A percentile compares a stretch with the other conserved stretches of the same genome.
These are phyloP conservation scores for Filobasidium uniguttulatum DNA, from an alignment of 1,284 basidiomycete genomes.

Conservation along the genomic window DNA sequence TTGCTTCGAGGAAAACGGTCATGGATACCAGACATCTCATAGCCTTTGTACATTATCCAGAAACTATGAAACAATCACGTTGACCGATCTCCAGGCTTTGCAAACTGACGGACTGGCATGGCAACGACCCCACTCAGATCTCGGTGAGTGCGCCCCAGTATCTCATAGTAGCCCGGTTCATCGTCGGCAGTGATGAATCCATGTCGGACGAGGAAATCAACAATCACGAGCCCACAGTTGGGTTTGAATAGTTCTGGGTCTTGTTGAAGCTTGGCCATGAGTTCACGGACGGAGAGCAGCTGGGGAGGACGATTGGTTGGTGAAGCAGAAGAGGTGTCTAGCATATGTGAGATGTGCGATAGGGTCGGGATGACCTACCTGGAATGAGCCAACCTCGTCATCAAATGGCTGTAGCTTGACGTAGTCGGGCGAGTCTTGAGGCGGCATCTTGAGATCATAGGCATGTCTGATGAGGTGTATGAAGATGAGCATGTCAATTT, in stretches of 20 bases:
- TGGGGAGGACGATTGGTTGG: too few species aligned
- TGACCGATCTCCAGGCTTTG: too few species aligned
- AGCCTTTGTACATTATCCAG: too few species aligned
- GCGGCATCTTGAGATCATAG: slow-evolving; percentile 63
- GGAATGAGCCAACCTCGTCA: slow-evolving; percentile 84
- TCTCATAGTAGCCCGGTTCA: slow-evolving; percentile 37
- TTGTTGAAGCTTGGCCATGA: slow-evolving; percentile 36
- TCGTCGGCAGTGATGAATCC: slow-evolving; percentile 42
- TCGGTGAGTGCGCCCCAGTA: slow-evolving; percentile 28
- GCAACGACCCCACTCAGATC: slow-evolving; percentile 20
- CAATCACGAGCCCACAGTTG: slow-evolving; percentile 44
- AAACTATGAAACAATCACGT: too few species aligned
- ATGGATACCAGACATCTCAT: too few species aligned
- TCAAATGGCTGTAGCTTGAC: slow-evolving; percentile 59
- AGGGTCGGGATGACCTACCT: slow-evolving; percentile 27
- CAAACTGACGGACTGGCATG: slow-evolving; percentile 1
- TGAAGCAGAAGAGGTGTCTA: neutral
- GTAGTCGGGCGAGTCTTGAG: slow-evolving; percentile 38
- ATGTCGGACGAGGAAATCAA: slow-evolving; percentile 45
- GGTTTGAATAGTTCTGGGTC: slow-evolving; percentile 41
- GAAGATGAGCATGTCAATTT: neutral
- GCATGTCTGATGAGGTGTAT: slow-evolving; percentile 42
- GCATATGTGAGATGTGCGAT: neutral
- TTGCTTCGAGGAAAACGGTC: too few species aligned
- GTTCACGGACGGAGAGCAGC: slow-evolving; percentile 28